Conservation (phyloP, 176 grass and related monocot species). For the Miscanthus lutarioriparius region DNA sequence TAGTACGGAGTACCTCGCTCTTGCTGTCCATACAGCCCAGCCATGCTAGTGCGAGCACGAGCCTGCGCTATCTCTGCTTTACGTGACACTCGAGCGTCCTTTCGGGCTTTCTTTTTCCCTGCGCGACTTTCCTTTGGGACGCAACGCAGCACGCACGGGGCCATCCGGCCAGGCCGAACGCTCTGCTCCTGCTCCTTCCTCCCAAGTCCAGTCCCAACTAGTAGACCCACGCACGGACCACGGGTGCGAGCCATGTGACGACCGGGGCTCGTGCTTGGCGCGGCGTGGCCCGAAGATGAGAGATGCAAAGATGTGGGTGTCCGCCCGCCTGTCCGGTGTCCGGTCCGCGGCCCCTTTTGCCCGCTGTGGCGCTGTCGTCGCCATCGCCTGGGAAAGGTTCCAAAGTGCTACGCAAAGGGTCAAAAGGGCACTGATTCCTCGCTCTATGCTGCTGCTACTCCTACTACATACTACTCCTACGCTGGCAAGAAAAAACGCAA, state of each 20-base stretch:
- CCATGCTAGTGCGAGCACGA: background rate
- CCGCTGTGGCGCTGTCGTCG: background rate
- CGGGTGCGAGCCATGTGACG: conserved; percentile 39
- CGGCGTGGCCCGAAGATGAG: conserved; percentile 1
- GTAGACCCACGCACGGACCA: background rate
- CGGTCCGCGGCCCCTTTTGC: background rate
- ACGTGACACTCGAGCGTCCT: conserved; percentile 12
- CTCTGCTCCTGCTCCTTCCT: background rate
- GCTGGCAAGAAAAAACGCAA: background rate
- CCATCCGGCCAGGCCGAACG: background rate
- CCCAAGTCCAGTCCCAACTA: background rate
- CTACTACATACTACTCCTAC: no score
- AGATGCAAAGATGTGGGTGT: background rate
- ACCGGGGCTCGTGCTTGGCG: background rate
- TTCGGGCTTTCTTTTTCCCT: background rate
- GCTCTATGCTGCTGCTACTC: background rate
- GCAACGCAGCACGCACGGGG: background rate
- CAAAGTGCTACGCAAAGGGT: conserved; percentile 3
- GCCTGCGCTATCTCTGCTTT: background rate
- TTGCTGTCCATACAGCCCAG: background rate
- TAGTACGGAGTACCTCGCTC: background rate
- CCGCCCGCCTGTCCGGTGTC: background rate
- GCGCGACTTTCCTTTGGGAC: background rate
- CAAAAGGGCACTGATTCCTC: conserved; percentile 19
- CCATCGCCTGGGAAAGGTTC: conserved; percentile 34